Evolutionary conservation across 768 basidiomycete genomes (phyloP), one percentile per base, ranked within the genome.

Genomic region (Amanita rimosa): DNA sequence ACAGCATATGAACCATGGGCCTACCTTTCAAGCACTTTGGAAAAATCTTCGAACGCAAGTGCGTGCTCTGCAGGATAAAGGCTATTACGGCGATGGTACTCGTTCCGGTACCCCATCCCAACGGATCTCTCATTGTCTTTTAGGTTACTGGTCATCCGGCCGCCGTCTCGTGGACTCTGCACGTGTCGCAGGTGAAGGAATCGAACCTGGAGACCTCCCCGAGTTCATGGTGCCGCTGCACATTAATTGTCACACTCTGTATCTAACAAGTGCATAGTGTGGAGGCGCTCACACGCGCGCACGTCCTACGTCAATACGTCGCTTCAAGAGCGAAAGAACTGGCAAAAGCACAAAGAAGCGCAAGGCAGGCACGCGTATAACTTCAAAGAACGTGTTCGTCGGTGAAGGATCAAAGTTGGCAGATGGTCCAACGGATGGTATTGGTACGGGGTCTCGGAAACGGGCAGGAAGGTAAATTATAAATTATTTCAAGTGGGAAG

Each of bases 71-170:
- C 87, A 89, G 59, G 67, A 67, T 44, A 76, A 69, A 61, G 87
- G 83, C 22, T 91, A 92, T 58, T 89, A 82, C 46, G 89, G 89
- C 1, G 89, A 92, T 61, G 89, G 87, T 83, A 52, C 22, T 24
- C n/a, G 14, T 33, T 60, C 44, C 33, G 36, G 36, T 36, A 22
- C 5, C 4, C 9, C 13, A 22, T 13, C 10, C 3, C 13, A 21
- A 29, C n/a, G n/a, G 11, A 19, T 4, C 43, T 17, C 17, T 41
- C 16, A 54, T n/a, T 44, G 26, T 21, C 34, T 34, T 39, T 31
- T 53, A 90, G 86, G 87, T 7, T 86, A 81, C 57, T 91, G 86
- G 85, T 90, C 87, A 13, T 78, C 82, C 37, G 88, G 89, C 1
- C 77, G 65, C 13, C 75, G 85, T 41, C 69, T 91, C 10, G 68